Evolutionary conservation across 345 rosid genomes (phyloP).

Genomic region (Populus deltoides): DNA sequence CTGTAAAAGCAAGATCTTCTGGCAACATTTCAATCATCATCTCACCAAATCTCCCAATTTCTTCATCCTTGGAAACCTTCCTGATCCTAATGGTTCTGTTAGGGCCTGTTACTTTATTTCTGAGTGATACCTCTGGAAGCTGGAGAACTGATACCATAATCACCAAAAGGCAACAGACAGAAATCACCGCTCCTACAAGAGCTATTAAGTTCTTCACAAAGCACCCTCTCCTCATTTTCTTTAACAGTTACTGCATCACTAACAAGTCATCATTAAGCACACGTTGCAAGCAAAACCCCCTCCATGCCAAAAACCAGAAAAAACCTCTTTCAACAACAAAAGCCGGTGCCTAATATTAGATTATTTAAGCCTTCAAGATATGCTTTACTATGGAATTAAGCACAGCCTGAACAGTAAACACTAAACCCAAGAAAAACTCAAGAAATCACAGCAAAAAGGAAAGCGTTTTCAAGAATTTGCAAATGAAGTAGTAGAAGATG

Average conservation of each 20-base stretch:
- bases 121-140: slow-evolving; percentile 49
- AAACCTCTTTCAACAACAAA: background rate
- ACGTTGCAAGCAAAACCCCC: background rate
- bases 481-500: background rate
- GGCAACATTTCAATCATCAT: slow-evolving; percentile 87
- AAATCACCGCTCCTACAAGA: slow-evolving; percentile 40
- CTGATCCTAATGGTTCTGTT: background rate
- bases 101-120: slow-evolving; percentile 15
- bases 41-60: slow-evolving; percentile 57
- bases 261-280: background rate
- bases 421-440: background rate
- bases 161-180: slow-evolving; percentile 42
- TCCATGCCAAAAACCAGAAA: background rate
- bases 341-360: too few relatives aligned
- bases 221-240: slow-evolving; percentile 41
- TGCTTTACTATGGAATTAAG: background rate
- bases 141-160: slow-evolving; percentile 40
- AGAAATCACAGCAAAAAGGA: background rate
- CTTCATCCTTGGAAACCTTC: slow-evolving; percentile 11
- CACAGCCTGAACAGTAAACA: background rate
- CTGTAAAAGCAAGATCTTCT: slow-evolving; percentile 66
- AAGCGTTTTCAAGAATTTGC: background rate
- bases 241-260: background rate
- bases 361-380: background rate
- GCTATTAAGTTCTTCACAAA: slow-evolving; percentile 37